phyloP scores from a whole-genome alignment of 2,329 filamentous ascomycete genomes.

The Neonectria hederae region DNA sequence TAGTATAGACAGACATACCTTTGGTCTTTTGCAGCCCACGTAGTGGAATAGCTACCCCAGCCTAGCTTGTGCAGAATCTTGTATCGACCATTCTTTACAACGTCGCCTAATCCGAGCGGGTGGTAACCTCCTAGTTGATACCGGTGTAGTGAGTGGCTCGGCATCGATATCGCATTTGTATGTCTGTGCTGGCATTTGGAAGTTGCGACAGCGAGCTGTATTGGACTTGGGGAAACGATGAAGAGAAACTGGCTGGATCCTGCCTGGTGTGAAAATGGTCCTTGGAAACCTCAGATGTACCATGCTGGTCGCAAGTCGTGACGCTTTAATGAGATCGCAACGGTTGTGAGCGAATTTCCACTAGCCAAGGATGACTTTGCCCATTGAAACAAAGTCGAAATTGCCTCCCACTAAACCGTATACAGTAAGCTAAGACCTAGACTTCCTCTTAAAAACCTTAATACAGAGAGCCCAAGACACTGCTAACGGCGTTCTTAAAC shows the following conservation, averaged over 20 bases:
- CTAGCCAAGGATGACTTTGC: background rate
- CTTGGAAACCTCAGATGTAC: background rate
- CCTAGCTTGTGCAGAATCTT: conserved; percentile 55
- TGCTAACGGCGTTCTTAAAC: too few relatives aligned
- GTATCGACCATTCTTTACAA: conserved; percentile 51
- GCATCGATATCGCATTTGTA: conserved; percentile 25
- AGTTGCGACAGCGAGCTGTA: conserved; percentile 3
- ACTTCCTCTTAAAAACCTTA: too few relatives aligned
- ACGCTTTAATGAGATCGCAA: background rate
- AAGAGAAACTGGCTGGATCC: background rate
- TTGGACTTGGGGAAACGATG: background rate
- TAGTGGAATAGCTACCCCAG: conserved; percentile 54
- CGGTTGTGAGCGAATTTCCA: background rate
- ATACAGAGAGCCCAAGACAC: too few relatives aligned
- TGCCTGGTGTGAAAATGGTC: background rate
- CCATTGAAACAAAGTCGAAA: too few relatives aligned
- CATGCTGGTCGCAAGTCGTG: background rate
- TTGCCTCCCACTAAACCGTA: too few relatives aligned
- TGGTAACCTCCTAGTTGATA: conserved; percentile 54
- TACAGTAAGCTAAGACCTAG: too few relatives aligned
- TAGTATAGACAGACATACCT: conserved; percentile 12
- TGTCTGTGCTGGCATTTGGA: conserved; percentile 10
- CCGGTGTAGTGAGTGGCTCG: conserved; percentile 29
- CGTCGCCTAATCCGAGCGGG: conserved; percentile 52
- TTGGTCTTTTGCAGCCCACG: conserved; percentile 54